A percentile compares a stretch with the other conserved stretches of the same genome.
Evolutionary conservation across 352 stramenopile genomes (phyloP).

Genomic region (Pythium brachiatum): DNA sequence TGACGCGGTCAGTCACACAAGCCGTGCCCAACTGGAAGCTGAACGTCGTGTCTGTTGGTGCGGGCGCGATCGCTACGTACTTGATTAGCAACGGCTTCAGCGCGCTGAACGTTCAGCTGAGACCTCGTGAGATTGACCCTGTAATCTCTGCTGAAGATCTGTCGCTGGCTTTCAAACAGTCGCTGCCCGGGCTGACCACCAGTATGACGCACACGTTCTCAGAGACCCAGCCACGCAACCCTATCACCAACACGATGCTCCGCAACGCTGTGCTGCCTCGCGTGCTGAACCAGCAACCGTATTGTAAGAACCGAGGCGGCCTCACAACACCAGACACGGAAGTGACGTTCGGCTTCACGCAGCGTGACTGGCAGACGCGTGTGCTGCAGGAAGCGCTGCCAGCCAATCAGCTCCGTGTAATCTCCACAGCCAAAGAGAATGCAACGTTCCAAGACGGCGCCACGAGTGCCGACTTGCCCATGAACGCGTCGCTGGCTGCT

Average conservation of each 20-base stretch:
- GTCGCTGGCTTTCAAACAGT: not conserved
- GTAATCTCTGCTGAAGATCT: not conserved
- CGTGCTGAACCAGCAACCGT: not conserved
- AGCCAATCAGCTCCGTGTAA: not conserved
- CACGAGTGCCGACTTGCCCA: not conserved
- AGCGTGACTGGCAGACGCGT: slow-evolving; percentile 7
- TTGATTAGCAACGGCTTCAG: not conserved
- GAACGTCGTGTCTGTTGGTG: not conserved
- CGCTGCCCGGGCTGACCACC: not conserved
- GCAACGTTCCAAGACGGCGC: not conserved
- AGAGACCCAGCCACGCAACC: slow-evolving; percentile 1
- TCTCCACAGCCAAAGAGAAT: not conserved
- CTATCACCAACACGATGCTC: slow-evolving; percentile 7
- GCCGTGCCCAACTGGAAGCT: not conserved
- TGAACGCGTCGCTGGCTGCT: not conserved
- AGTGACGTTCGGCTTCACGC: slow-evolving; percentile 4
- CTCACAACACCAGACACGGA: not conserved
- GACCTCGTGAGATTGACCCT: not conserved
- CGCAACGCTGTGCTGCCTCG: not conserved
- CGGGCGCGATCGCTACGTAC: not conserved
- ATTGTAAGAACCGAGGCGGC: no score
- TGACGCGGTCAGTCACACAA: not conserved
- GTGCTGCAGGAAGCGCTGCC: not conserved
- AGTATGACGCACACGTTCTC: not conserved
- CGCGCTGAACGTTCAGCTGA: not conserved